phyloP scores from a whole-genome alignment of 1,284 basidiomycete genomes.

The Ganoderma lucidum region DNA sequence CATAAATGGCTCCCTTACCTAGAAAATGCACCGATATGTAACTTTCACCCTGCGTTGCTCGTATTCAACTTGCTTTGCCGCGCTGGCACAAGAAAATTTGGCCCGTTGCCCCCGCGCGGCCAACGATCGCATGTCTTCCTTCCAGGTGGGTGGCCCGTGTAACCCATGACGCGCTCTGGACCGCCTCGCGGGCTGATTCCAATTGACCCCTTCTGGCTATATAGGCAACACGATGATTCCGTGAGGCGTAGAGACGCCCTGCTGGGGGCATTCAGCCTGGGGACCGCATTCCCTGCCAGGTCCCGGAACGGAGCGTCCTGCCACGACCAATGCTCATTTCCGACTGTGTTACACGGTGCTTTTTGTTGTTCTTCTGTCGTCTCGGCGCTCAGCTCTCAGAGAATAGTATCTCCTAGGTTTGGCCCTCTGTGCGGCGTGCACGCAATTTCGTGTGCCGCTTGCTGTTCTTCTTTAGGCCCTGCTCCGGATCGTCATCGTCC shows the following conservation, averaged over 20 bases:
- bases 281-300: constrained; percentile 11
- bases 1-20: neutral
- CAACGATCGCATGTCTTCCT: constrained; percentile 11
- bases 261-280: neutral
- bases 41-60: neutral
- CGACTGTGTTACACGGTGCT: constrained; percentile 16
- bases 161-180: constrained; percentile 28
- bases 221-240: constrained; percentile 18
- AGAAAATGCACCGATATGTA: constrained; percentile 4
- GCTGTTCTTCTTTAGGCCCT: constrained; percentile 9
- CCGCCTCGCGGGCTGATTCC: constrained; percentile 23
- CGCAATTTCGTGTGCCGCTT: neutral
- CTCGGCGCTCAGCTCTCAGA: neutral
- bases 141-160: constrained; percentile 25
- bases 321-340: constrained; percentile 14
- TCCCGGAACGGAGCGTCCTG: constrained; percentile 8
- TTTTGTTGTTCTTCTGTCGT: constrained; percentile 11
- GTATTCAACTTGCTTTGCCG: neutral
- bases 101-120: constrained; percentile 25
- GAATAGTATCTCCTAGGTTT: neutral
- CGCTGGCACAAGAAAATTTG: constrained; percentile 13
- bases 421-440: constrained; percentile 11
- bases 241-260: constrained; percentile 24
- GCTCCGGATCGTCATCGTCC: constrained; percentile 27
- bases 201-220: constrained; percentile 18